These are phyloP conservation scores for Fomitiporia mediterranea DNA, from an alignment of 1,284 basidiomycete species.

Conservation along the genomic window DNA sequence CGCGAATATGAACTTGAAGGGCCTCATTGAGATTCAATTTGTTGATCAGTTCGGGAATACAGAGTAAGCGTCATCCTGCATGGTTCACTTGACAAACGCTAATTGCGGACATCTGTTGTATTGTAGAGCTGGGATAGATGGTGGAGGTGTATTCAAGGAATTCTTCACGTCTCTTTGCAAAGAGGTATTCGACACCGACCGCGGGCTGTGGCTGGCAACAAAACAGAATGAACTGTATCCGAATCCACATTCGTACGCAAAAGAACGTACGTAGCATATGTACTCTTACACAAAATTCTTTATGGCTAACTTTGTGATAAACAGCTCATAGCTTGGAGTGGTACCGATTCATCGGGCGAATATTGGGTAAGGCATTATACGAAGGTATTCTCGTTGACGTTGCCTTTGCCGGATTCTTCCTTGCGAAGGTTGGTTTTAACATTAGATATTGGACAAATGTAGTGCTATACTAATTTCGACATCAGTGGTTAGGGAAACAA, in stretches of 20 bases:
- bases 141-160: constrained; percentile 97
- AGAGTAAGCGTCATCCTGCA: constrained; percentile 51
- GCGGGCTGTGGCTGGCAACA: constrained; percentile 90
- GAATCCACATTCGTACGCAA: constrained; percentile 86
- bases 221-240: constrained; percentile 93
- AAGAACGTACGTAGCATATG: constrained; percentile 54
- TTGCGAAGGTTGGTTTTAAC: constrained; percentile 63
- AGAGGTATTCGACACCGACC: constrained; percentile 92
- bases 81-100: neutral
- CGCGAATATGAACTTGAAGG: constrained; percentile 73
- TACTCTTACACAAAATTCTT: constrained; percentile 1
- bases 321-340: constrained; percentile 81
- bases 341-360: constrained; percentile 92
- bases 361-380: constrained; percentile 95
- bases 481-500: constrained; percentile 82
- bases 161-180: constrained; percentile 89
- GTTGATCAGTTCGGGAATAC: constrained; percentile 84
- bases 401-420: constrained; percentile 94
- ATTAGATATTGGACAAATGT: constrained; percentile 26
- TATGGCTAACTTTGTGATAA: constrained; percentile 4
- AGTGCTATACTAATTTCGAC: neutral
- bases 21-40: constrained; percentile 82
- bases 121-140: constrained; percentile 83
- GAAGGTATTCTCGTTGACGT: constrained; percentile 97
- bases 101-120: constrained; percentile 13